These are phyloP conservation scores for Paraphoma chrysanthemicola DNA, from an alignment of 2,329 filamentous ascomycete genomes.

Conservation along the genomic window DNA sequence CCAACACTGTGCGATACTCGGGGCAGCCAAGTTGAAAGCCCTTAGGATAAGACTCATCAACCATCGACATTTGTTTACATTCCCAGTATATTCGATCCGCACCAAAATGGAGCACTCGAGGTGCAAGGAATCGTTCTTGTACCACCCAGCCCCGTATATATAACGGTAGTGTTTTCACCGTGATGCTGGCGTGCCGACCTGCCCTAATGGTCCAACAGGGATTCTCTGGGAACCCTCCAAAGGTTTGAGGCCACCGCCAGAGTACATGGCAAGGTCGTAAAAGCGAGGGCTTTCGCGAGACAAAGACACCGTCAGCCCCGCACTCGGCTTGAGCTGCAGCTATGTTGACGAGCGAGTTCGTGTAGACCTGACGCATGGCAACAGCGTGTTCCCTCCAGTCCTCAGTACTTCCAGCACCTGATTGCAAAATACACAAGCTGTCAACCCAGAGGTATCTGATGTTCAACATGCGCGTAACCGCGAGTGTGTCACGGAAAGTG, in stretches of 20 bases:
- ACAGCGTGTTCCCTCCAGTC: conserved; percentile 5
- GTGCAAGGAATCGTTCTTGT: conserved; percentile 17
- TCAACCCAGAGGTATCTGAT: conserved; percentile 15
- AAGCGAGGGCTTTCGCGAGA: not conserved
- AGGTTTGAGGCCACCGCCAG: not conserved
- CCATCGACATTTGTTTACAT: conserved; percentile 1
- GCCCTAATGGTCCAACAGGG: not conserved
- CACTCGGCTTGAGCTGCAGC: conserved; percentile 1
- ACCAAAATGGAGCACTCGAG: conserved; percentile 14
- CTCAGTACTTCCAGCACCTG: not conserved
- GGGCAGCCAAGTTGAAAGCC: conserved; percentile 3
- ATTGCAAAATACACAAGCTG: conserved; percentile 14
- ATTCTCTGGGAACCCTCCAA: not conserved
- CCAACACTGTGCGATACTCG: not conserved
- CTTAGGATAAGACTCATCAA: conserved; percentile 2
- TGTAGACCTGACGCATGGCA: conserved; percentile 2
- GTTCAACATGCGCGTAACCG: not conserved
- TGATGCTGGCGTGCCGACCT: not conserved
- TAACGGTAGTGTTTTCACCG: not conserved
- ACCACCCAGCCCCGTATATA: conserved; percentile 7
- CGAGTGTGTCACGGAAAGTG: conserved; percentile 8
- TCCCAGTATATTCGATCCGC: conserved; percentile 18
- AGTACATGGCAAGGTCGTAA: conserved; percentile 1
- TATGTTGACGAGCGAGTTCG: conserved; percentile 1
- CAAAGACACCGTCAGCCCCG: not conserved